Conservation (phyloP, 371 early-diverging fungal species). For the Syncephalastrum racemosum region DNA sequence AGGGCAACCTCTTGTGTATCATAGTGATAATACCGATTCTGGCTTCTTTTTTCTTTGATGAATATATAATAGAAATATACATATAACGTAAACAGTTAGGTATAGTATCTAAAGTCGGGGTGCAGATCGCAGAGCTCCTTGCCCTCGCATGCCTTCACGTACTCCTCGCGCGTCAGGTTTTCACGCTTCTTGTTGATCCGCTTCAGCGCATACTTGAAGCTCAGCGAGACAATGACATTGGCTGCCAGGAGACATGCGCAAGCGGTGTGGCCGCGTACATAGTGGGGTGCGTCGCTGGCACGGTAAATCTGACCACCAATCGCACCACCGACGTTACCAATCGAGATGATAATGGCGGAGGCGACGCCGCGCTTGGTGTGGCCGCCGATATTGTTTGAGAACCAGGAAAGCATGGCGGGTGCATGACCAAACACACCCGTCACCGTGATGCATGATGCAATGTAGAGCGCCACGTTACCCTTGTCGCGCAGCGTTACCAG, state of each 20-base stretch:
- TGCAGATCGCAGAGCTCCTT: conserved; percentile 52
- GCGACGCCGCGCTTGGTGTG: conserved; percentile 66
- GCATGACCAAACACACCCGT: conserved; percentile 57
- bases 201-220: conserved; percentile 41
- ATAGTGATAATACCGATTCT: too few species aligned
- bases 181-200: conserved; percentile 57
- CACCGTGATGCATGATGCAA: conserved; percentile 52
- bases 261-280: conserved; percentile 47
- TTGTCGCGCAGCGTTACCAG: conserved; percentile 41
- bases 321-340: conserved; percentile 57
- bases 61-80: too few species aligned
- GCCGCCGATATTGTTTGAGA: conserved; percentile 63
- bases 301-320: conserved; percentile 66
- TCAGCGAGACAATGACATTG: conserved; percentile 33
- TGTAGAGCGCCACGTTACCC: conserved; percentile 36
- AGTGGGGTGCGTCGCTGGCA: conserved; percentile 57
- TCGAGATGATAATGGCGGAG: conserved; percentile 56
- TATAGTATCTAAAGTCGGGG: too few species aligned
- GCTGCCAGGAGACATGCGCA: conserved; percentile 44
- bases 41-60: too few species aligned
- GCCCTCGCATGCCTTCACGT: conserved; percentile 40
- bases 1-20: too few species aligned
- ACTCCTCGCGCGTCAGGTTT: conserved; percentile 55
- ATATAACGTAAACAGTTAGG: too few species aligned
- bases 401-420: conserved; percentile 64